Evolutionary conservation across 495 filamentous ascomycete species (phyloP).

Genomic region (Articulospora tetracladia): DNA sequence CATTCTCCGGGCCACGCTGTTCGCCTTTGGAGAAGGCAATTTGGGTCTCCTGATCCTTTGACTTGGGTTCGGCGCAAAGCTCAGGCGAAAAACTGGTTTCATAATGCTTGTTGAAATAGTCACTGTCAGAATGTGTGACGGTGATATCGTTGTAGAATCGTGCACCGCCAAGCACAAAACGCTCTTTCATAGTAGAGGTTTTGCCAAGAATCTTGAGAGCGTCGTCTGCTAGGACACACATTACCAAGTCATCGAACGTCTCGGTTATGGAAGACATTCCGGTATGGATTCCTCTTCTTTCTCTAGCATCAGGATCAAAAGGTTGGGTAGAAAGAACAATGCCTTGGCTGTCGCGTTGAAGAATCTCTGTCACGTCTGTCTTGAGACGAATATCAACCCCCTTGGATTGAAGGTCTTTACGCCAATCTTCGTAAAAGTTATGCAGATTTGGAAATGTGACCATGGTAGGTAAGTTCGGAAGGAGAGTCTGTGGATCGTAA

Average conservation of each 20-base stretch:
- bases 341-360: conserved; percentile 52
- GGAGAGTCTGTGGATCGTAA: conserved; percentile 63
- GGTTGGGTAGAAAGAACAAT: conserved; percentile 43
- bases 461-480: conserved; percentile 74
- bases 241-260: conserved; percentile 68
- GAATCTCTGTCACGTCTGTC: conserved; percentile 55
- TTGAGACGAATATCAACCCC: conserved; percentile 63
- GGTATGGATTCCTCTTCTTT: conserved; percentile 17
- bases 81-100: conserved; percentile 60
- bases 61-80: conserved; percentile 45
- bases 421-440: conserved; percentile 69
- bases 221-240: conserved; percentile 75
- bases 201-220: conserved; percentile 61
- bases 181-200: conserved; percentile 61
- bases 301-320: conserved; percentile 10
- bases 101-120: conserved; percentile 74
- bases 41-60: conserved; percentile 42
- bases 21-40: conserved; percentile 48
- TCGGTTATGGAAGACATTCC: conserved; percentile 24
- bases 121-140: conserved; percentile 72
- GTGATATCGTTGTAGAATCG: conserved; percentile 81
- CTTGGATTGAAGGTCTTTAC: conserved; percentile 50
- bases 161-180: conserved; percentile 65
- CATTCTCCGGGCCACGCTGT: conserved; percentile 19
- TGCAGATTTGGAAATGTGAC: conserved; percentile 75